A percentile compares a stretch with the other conserved stretches of the same genome.
phyloP scores from a whole-genome alignment of 2,329 filamentous ascomycete species.

The Ophiostoma novo-ulmi region DNA sequence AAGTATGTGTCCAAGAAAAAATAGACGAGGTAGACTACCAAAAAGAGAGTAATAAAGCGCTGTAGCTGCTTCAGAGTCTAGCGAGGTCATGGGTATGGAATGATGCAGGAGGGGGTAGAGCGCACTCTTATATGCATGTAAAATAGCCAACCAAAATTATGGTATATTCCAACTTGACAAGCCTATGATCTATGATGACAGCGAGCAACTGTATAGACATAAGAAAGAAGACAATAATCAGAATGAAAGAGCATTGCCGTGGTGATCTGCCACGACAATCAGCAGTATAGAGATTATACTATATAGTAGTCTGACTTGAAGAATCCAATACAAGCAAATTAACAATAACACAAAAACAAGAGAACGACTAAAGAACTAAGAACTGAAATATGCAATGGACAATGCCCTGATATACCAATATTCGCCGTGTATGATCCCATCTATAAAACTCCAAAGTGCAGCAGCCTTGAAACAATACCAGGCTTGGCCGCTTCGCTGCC shows the following conservation, averaged over 20 bases:
- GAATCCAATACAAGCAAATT: background rate
- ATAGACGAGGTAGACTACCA: background rate
- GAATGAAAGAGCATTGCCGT: background rate
- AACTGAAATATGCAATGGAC: background rate
- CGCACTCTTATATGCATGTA: background rate
- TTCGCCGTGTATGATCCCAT: conserved; percentile 18
- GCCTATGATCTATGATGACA: background rate
- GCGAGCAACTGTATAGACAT: background rate
- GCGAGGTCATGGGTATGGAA: background rate
- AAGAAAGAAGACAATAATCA: background rate
- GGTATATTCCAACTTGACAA: background rate
- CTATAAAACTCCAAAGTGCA: conserved; percentile 5
- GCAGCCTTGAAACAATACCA: conserved; percentile 2
- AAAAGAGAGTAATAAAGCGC: background rate
- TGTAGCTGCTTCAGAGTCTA: background rate
- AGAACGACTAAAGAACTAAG: background rate
- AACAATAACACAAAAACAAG: background rate
- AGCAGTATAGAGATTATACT: background rate
- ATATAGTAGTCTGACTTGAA: background rate
- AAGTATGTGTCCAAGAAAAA: conserved; percentile 21
- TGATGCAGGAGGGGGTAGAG: background rate
- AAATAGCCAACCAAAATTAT: background rate
- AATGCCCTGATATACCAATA: conserved; percentile 7
- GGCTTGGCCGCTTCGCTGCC: conserved; percentile 2
- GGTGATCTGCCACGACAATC: background rate